Conservation (phyloP, 2,329 filamentous ascomycete genomes). For the Monosporascus sp. region DNA sequence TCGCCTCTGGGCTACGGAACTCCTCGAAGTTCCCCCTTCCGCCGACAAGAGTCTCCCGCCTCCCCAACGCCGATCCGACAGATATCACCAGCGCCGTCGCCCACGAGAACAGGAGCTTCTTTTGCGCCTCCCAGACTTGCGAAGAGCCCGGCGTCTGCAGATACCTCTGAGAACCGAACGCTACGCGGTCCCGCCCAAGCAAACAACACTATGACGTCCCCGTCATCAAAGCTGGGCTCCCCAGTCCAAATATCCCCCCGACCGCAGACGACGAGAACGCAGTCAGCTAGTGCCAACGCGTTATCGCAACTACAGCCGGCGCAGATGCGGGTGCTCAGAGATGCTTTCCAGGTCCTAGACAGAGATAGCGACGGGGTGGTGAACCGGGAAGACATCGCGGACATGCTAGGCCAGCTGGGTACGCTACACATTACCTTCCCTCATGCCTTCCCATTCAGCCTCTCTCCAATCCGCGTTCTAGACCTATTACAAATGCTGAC, state of each 20-base stretch:
- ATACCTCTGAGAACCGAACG: slow-evolving; percentile 28
- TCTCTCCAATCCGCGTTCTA: not conserved
- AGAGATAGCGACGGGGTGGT: slow-evolving; percentile 81
- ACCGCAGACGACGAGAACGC: slow-evolving; percentile 27
- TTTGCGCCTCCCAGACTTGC: slow-evolving; percentile 41
- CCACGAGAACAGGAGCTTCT: slow-evolving; percentile 43
- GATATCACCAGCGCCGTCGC: slow-evolving; percentile 59
- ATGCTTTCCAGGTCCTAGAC: slow-evolving; percentile 91
- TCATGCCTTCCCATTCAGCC: not conserved
- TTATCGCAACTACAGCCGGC: slow-evolving; percentile 72
- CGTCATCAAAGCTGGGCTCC: slow-evolving; percentile 23
- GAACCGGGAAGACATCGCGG: slow-evolving; percentile 74
- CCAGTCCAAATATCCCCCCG: slow-evolving; percentile 30
- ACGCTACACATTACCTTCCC: slow-evolving; percentile 13
- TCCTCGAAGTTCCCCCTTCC: slow-evolving; percentile 61
- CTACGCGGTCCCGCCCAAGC: slow-evolving; percentile 14
- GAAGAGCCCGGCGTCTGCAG: slow-evolving; percentile 34
- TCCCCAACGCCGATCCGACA: slow-evolving; percentile 63
- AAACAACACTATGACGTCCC: slow-evolving; percentile 12
- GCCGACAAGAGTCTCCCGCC: slow-evolving; percentile 55
- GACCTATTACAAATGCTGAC: not conserved
- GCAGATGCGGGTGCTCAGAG: slow-evolving; percentile 81
- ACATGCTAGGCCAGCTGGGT: slow-evolving; percentile 85
- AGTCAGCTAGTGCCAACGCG: slow-evolving; percentile 43
- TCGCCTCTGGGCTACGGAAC: slow-evolving; percentile 69